Percentiles rank a stretch among this genome's conserved stretches.
phyloP scores from a whole-genome alignment of 257 asterid genomes.

The Osmanthus fragrans region DNA sequence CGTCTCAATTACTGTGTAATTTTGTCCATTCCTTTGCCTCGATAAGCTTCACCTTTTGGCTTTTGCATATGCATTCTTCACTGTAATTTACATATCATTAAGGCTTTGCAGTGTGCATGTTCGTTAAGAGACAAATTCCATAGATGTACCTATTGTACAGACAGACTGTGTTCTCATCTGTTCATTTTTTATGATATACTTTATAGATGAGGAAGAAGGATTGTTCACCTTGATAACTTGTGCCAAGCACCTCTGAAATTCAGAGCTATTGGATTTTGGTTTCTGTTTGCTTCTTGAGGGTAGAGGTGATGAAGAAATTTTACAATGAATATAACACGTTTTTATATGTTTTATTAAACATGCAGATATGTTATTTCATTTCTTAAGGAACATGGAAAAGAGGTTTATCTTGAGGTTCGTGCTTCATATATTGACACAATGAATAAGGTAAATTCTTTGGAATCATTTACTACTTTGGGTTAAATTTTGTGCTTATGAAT shows the following conservation, averaged over 20 bases:
- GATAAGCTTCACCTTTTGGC: neutral
- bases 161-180: neutral
- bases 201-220: neutral
- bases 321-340: neutral
- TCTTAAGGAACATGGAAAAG: conserved; percentile 94
- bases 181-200: neutral
- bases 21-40: neutral
- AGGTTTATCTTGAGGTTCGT: conserved; percentile 84
- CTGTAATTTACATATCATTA: neutral
- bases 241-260: conserved; percentile 5
- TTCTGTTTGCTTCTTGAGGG: neutral
- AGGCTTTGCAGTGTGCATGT: neutral
- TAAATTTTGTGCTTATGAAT: conserved; percentile 18
- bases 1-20: neutral
- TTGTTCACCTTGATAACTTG: conserved; percentile 7
- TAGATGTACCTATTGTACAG: neutral
- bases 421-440: conserved; percentile 96
- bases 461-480: conserved; percentile 11
- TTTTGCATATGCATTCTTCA: neutral
- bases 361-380: conserved; percentile 78
- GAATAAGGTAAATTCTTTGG: conserved; percentile 70
- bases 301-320: neutral
- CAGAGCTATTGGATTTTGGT: conserved; percentile 10
- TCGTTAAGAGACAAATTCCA: neutral
- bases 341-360: conserved; percentile 20